Evolutionary conservation across 1,139 yeast genomes (phyloP), one percentile per base, ranked within the genome.

Genomic region (Geotrichum klebahnii): DNA sequence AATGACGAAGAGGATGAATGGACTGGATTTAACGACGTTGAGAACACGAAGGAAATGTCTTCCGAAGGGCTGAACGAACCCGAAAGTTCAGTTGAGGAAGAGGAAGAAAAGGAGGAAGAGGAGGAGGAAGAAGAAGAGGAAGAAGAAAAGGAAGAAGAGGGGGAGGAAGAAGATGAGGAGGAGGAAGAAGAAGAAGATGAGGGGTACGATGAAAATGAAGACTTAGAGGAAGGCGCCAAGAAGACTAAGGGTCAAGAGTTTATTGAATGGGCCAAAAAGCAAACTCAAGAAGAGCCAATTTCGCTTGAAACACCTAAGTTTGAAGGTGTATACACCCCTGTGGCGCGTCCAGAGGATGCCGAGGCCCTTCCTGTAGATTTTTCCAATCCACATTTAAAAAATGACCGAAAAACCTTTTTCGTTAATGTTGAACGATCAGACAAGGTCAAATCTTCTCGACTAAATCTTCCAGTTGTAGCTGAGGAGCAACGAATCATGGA

Each of bases 401-500:
- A 19, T n/a, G 67, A 76, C 37, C 72, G 96, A 59, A 78, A 81
- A 53, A 82, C 94, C 0, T 79, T 78, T 52, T 85, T 71, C 54
- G 92, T 89, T 10, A 73, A 79, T 16, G 84, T 92, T 0, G 72
- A 74, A 6, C 76, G 98, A 58, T 60, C 79, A 0, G 79, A 76
- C 0, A 81, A 77, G 32, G 78, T 90, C 20, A 95, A 88, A 62
- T 67, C 71, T 35, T 75, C 75, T 38, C 75, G 98, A 57, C 70
- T 81, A 64, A 76, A 81, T 48, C 73, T 94, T 20, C 99, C 99
- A 0, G 97, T 92, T 0, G 87, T 79, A 56, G 83, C 84, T 6
- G 96, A 89, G 67, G 99, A 94, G 62, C 96, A 88, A 63, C 74
- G 81, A 51, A 86, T 94, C 46, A 89, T 94, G 97, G 99, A 94